A percentile compares a stretch with the other conserved stretches of the same genome.
Conservation (phyloP, 2,329 filamentous ascomycete genomes). For the Aspergillus fumigatiaffinis region DNA sequence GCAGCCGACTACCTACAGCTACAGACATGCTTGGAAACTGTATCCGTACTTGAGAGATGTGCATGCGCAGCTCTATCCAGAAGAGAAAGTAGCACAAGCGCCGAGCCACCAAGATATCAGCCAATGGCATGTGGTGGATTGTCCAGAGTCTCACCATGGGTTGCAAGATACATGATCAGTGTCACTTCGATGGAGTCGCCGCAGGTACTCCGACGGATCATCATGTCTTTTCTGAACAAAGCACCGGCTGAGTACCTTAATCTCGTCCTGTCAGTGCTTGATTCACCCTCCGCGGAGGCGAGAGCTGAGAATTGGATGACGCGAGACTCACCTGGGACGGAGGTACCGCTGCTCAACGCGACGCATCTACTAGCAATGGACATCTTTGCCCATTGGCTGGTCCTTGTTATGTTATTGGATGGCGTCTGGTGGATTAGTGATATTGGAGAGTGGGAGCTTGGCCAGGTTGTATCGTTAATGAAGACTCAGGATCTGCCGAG, state of each 20-base stretch:
- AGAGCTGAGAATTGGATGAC: slow-evolving; percentile 1
- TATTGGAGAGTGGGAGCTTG: slow-evolving; percentile 24
- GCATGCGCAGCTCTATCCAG: slow-evolving; percentile 16
- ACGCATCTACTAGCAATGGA: slow-evolving; percentile 19
- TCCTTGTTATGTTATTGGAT: slow-evolving; percentile 27
- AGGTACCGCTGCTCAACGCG: slow-evolving; percentile 2
- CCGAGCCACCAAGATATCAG: background rate
- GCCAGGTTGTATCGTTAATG: slow-evolving; percentile 18
- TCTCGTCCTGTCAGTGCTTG: slow-evolving; percentile 33
- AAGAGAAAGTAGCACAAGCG: background rate
- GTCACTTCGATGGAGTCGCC: slow-evolving; percentile 32
- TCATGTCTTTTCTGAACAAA: slow-evolving; percentile 43
- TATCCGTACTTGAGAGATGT: slow-evolving; percentile 18
- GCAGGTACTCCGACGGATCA: slow-evolving; percentile 31
- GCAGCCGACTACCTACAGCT: slow-evolving; percentile 1
- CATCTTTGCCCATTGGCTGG: slow-evolving; percentile 32
- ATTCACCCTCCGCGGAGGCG: slow-evolving; percentile 2
- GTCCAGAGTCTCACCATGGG: slow-evolving; percentile 32
- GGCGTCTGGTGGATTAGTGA: slow-evolving; percentile 34
- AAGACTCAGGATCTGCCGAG: slow-evolving; percentile 11
- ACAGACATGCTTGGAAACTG: slow-evolving; percentile 13
- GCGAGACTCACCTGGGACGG: slow-evolving; percentile 1
- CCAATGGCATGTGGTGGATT: background rate
- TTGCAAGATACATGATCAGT: slow-evolving; percentile 33
- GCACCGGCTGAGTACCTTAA: slow-evolving; percentile 31